Base-by-base conservation (phyloP, 352 stramenopile genomes). In the Pythium folliculosum region DNA sequence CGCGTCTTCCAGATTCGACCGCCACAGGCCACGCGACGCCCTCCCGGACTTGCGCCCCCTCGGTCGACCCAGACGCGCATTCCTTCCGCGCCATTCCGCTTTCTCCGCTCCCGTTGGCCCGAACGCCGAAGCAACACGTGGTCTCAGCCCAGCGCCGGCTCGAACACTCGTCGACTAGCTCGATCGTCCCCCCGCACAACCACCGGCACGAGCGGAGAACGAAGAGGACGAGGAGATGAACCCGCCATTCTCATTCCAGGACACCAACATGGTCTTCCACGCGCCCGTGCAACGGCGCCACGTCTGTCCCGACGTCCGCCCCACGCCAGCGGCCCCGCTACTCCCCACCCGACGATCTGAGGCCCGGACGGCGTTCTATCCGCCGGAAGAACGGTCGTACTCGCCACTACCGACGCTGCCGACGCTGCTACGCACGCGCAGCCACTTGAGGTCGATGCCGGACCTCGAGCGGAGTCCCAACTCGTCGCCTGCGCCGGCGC, bases 261-360 rank as follows among this genome's bases (percentile, higher is more conserved):
- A 72, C 43, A 60, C 35, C 3, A 70, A 32, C 48, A 70, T 72
- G 52, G 66, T 72, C 53, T 72, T 72, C 66, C 66, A 68, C 27
- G 66, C 66, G 23, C 52, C 66, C 0, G 47, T 72, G 37, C 66
- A 68, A 23, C 66, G 66, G 1, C 66, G 66, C 16, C 49, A 58
- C 14, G 16, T 22, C 16, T 14, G 30, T 0, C n/a, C 40, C 14
- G 40, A 47, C 9, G 17, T n/a, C 5, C 40, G 14, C 17, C 17
- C 40, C 6, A n/a, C 40, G 40, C 40, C 17, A 1, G 25, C 19
- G 14, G 50, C 40, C 7, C 50, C 53, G 23, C 23, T 17, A 7
- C 25, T 23, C 22, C 14, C 55, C 7, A 1, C 16, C 21, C 37
- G 35, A 51, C 25, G 23, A 37, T 7, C 40, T 6, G 23, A 1